Evolutionary conservation across 805 yeast species (phyloP), one percentile per base, ranked within the genome.

Genomic region (Ogataea minuta): DNA sequence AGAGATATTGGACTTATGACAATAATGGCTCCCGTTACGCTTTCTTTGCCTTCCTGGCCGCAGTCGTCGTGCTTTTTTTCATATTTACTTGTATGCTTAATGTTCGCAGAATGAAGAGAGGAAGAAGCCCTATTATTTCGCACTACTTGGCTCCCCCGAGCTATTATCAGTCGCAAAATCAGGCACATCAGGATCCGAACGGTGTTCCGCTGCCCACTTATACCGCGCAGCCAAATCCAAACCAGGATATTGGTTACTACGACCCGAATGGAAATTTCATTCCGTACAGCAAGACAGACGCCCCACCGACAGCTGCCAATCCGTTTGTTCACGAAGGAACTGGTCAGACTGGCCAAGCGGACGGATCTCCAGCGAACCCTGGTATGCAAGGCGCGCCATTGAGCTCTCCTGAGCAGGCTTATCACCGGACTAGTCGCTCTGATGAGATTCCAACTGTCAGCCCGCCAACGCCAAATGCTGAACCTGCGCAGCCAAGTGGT

Each of bases 231-330:
- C 79, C 89, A 0, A 80, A 79, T 46, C 86, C 80, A 20, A 70
- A 74, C 32, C 65, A 61, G 34, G 96, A 89, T 56, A 76, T 84
- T 57, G 96, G 95, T 0, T 81, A 74, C 57, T 86, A 84, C 52
- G 93, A 85, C 57, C 64, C 63, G 24, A 59, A 69, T 23, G 96
- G 88, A 25, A 67, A 57, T 38, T 74, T 73, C 48, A 50, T 62
- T 26, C 72, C 60, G 3, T 48, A 49, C 31, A 23, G 33, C 23
- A 47, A 63, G 23, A 63, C 64, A n/a, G 42, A 31, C 9, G 27
- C n/a, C 10, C 19, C 26, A 13, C 23, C 11, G 17, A 17, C 12
- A 19, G 9, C 8, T 5, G 7, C 35, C 16, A 27, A 28, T 27
- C 35, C 31, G 9, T 31, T 15, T 7, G 26, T 3, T 17, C 21